Base-by-base conservation (phyloP, 2,329 filamentous ascomycete genomes). In the Xylariaceae sp. region DNA sequence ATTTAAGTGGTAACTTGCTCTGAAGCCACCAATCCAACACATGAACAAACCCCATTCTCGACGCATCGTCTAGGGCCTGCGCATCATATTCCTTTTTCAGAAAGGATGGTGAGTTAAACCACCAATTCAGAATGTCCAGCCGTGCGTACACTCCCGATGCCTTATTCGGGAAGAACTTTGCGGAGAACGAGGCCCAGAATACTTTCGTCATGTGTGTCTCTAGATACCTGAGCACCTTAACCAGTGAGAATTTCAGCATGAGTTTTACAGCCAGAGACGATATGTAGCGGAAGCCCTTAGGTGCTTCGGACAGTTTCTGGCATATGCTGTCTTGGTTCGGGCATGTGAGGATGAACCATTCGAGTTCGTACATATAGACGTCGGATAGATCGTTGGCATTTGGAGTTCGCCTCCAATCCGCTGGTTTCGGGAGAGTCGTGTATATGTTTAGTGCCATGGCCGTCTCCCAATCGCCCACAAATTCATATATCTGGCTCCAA, bases 1-100 rank as follows among this genome's bases (percentile, higher is more conserved):
- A 96, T 60, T 89, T 87, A 17, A 97, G 77, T 2, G 86, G 83
- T 1, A 97, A 77, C 1, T 88, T 88, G 0, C 81, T 83, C 7
- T 87, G 90, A 18, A 87, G 80, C 93, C 93, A 97, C 89, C 90
- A 96, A 63, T 96, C 89, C 1, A 97, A 79, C 0, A 96, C 86
- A 58, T 89, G 83, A 13, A 95, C 81, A 61, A 91, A 94, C 5
- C 93, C 92, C 52, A 90, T 87, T 48, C 88, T 86, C 1, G 89
- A 95, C 6, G 93, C 93, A 31, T 88, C 88, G 65, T 97, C 91
- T 22, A 97, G 79, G 11, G 91, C 89, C 68, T 96, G 90, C 38
- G 81, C 76, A 47, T 88, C 88, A 69, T 97, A 96, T 64, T 95
- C 89, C 66, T 93, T 92, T 55, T 88, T 89, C 2, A 90, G 77